Base-by-base conservation (phyloP, 2,329 filamentous ascomycete genomes). In the Ambrosiella xylebori region DNA sequence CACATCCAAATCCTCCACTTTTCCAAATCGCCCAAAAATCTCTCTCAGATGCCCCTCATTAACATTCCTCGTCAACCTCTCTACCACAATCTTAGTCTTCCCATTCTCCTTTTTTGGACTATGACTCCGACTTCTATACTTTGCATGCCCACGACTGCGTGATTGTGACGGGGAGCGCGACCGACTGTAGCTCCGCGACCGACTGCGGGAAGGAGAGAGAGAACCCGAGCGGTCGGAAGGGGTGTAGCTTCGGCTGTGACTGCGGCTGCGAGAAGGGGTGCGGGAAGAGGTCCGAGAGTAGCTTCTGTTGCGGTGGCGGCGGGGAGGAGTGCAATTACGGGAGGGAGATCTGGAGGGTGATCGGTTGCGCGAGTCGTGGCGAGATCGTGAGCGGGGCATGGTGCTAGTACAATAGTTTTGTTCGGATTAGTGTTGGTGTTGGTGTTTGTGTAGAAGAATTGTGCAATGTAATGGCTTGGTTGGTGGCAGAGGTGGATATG, bases 61-160 rank as follows among this genome's bases (percentile, higher is more conserved):
- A 64, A 98, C 85, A 66, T 95, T 97, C 70, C 94, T 95, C 3
- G 91, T 95, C 66, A 98, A 76, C 62, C 94, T 90, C 70, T 98
- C 93, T 52, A 98, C 86, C 15, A 98, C 88, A 67, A 98, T 90
- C 87, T 96, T 65, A 2, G 38, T 7, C n/a, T 15, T 54, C 49
- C 27, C 19, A 15, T 15, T 54, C 49, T 35, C 19, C 40, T 54
- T 17, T 49, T 62, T 52, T 59, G 57, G 35, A 15, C 9, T 15
- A 8, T 15, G 13, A 37, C 66, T 68, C 40, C 68, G 66, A 59
- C 70, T 70, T 58, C 68, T 63, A 61, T 68, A 70, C 37, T 61
- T 54, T 45, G 63, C 65, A 38, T 62, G 51, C 44, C 62, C 64
- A 13, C 64, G 64, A 50, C 57, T 61, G 9, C 64, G 58, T 17